These are phyloP conservation scores for Saccharomycopsis crataegensis DNA, from an alignment of 1,139 yeast genomes.

Conservation along the genomic window DNA sequence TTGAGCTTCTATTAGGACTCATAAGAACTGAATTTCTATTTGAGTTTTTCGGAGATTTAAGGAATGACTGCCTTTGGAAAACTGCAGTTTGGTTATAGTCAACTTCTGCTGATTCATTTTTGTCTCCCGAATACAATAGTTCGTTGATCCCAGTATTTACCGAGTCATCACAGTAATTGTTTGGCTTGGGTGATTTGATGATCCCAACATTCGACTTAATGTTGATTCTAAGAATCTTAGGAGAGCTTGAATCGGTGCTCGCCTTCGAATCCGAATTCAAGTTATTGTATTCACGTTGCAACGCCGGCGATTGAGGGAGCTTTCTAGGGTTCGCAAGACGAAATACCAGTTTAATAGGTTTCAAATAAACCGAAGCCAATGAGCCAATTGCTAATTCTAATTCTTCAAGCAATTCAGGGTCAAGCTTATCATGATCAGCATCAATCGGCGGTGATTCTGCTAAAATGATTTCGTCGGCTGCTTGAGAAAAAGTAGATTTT, in stretches of 20 bases:
- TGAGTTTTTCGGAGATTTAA: not conserved
- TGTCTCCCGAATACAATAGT: not conserved
- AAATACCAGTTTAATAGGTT: conserved; percentile 77
- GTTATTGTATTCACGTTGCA: conserved; percentile 26
- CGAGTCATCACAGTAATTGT: not conserved
- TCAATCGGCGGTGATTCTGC: conserved; percentile 57
- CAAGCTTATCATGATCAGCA: conserved; percentile 63
- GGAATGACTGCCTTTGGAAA: too few relatives aligned
- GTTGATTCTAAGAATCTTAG: not conserved
- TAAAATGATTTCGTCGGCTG: conserved; percentile 46
- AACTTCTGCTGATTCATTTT: not conserved
- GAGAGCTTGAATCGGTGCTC: not conserved
- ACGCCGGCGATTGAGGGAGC: conserved; percentile 58
- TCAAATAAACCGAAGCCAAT: conserved; percentile 74
- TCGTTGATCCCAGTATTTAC: not conserved
- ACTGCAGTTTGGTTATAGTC: not conserved
- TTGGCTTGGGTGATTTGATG: not conserved
- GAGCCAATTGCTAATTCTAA: conserved; percentile 77
- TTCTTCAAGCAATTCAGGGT: conserved; percentile 67
- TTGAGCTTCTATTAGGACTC: not conserved
- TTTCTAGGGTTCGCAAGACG: conserved; percentile 50
- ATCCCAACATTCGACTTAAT: not conserved
- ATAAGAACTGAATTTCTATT: not conserved
- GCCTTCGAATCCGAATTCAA: not conserved
- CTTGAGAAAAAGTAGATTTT: conserved; percentile 31